A percentile compares a stretch with the other conserved stretches of the same genome.
Conservation (phyloP, 2,329 filamentous ascomycete genomes). For the Claviceps lovelessii region DNA sequence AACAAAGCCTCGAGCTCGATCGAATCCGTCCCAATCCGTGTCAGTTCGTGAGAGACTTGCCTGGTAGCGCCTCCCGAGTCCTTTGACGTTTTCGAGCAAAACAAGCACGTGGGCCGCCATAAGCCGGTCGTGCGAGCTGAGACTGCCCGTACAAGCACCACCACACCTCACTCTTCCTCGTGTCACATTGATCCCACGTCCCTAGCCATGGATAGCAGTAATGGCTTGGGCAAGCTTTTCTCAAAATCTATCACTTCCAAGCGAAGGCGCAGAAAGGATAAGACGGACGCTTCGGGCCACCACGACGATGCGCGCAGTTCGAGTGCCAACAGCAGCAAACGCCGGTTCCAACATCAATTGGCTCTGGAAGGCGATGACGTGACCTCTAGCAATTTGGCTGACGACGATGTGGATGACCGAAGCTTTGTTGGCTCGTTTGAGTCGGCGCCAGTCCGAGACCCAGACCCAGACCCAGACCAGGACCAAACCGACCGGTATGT, state of each 20-base stretch:
- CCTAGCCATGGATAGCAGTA: conserved; percentile 10
- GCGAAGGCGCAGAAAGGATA: conserved; percentile 33
- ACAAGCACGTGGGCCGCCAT: too few relatives aligned
- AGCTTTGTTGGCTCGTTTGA: conserved; percentile 23
- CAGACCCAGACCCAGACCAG: conserved; percentile 12
- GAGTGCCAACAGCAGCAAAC: conserved; percentile 17
- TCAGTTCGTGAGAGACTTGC: too few relatives aligned
- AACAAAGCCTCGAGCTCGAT: too few relatives aligned
- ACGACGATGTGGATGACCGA: conserved; percentile 18
- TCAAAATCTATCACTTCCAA: conserved; percentile 36
- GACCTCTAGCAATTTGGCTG: conserved; percentile 15
- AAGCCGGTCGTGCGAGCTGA: too few relatives aligned
- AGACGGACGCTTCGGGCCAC: conserved; percentile 16
- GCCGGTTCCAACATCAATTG: conserved; percentile 15
- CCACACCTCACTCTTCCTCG: too few relatives aligned
- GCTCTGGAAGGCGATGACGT: conserved; percentile 23
- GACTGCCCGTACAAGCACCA: too few relatives aligned
- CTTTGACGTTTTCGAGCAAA: too few relatives aligned
- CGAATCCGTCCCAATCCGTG: too few relatives aligned
- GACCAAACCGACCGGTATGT: conserved; percentile 9
- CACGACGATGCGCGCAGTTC: conserved; percentile 17
- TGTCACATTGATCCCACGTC: too few relatives aligned
- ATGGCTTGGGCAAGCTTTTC: conserved; percentile 36
- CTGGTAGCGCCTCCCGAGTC: too few relatives aligned
- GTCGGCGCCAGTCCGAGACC: conserved; percentile 18